A percentile compares a stretch with the other conserved stretches of the same genome.
These are phyloP conservation scores for Phytophthora kernoviae DNA, from an alignment of 352 stramenopile genomes.

Conservation along the genomic window DNA sequence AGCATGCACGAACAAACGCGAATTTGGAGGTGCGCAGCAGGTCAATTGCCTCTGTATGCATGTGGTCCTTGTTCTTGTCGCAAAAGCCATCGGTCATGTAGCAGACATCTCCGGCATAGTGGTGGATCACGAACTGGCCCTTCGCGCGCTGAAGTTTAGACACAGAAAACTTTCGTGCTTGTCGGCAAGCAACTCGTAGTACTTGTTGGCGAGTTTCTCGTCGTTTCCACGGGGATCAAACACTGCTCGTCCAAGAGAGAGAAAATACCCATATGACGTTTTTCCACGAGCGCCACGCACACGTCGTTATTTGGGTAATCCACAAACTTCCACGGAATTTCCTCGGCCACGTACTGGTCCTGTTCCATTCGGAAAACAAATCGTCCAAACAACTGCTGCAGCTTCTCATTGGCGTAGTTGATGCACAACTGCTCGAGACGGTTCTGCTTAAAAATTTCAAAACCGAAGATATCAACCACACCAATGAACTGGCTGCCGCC, in stretches of 20 bases:
- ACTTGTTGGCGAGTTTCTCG: conserved; percentile 85
- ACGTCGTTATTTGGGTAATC: conserved; percentile 89
- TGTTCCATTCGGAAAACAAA: conserved; percentile 90
- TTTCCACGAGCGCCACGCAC: conserved; percentile 79
- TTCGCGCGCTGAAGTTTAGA: conserved; percentile 80
- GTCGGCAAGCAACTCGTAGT: conserved; percentile 58
- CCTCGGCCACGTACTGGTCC: conserved; percentile 81
- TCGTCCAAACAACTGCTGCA: conserved; percentile 82
- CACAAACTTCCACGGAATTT: conserved; percentile 90
- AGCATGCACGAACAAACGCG: conserved; percentile 73
- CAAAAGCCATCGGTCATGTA: conserved; percentile 86
- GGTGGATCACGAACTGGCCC: conserved; percentile 84
- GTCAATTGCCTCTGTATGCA: conserved; percentile 81
- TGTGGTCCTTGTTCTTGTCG: conserved; percentile 91
- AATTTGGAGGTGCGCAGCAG: conserved; percentile 70
- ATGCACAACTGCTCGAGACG: conserved; percentile 91
- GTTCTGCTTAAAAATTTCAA: conserved; percentile 92
- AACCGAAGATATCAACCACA: conserved; percentile 92
- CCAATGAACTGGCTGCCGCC: conserved; percentile 83
- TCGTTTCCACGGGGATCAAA: conserved; percentile 85
- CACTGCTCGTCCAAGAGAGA: conserved; percentile 88
- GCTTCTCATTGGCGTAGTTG: conserved; percentile 90
- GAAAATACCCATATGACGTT: conserved; percentile 78
- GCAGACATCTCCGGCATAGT: conserved; percentile 86
- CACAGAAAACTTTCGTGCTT: conserved; percentile 77